These are phyloP conservation scores for Dryadomyces quercivorus DNA, from an alignment of 2,329 filamentous ascomycete genomes.

Conservation along the genomic window DNA sequence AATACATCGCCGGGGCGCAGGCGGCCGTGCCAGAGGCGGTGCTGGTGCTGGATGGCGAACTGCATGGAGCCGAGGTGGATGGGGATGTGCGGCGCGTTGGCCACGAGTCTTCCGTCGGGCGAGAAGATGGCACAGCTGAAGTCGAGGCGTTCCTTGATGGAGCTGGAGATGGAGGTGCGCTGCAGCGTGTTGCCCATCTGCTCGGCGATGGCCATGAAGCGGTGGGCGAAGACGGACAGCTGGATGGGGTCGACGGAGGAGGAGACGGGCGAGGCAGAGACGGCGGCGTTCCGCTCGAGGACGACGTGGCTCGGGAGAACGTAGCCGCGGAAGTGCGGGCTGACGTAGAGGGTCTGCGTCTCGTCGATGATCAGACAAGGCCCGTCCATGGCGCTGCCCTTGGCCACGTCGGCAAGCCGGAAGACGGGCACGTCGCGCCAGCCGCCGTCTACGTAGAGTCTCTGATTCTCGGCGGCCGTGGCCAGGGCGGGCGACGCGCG, in stretches of 20 bases:
- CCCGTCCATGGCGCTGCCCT: conserved; percentile 42
- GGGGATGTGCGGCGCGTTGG: conserved; percentile 68
- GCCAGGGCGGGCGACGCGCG: neutral
- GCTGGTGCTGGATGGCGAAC: too few species aligned
- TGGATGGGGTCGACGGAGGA: conserved; percentile 59
- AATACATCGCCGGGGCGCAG: conserved; percentile 69
- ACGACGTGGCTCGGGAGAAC: conserved; percentile 12
- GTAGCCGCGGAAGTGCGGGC: conserved; percentile 61
- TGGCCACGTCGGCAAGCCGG: conserved; percentile 48
- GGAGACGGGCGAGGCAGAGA: neutral
- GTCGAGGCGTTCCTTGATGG: conserved; percentile 72
- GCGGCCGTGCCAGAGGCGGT: conserved; percentile 32
- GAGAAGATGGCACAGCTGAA: conserved; percentile 76
- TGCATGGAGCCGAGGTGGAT: conserved; percentile 19
- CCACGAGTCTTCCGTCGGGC: conserved; percentile 59
- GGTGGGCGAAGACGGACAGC: conserved; percentile 66
- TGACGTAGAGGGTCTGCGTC: conserved; percentile 59
- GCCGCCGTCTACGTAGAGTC: conserved; percentile 48
- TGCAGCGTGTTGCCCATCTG: conserved; percentile 64
- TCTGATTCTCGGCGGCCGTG: conserved; percentile 18
- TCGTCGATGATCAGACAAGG: conserved; percentile 56
- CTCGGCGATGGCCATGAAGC: conserved; percentile 57
- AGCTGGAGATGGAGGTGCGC: conserved; percentile 69
- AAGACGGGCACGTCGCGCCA: conserved; percentile 49
- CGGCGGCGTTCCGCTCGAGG: neutral